Percentiles rank a stretch among this genome's conserved stretches.
Evolutionary conservation across 1,284 basidiomycete genomes (phyloP).

Genomic region (Cystobasidium slooffiae): DNA sequence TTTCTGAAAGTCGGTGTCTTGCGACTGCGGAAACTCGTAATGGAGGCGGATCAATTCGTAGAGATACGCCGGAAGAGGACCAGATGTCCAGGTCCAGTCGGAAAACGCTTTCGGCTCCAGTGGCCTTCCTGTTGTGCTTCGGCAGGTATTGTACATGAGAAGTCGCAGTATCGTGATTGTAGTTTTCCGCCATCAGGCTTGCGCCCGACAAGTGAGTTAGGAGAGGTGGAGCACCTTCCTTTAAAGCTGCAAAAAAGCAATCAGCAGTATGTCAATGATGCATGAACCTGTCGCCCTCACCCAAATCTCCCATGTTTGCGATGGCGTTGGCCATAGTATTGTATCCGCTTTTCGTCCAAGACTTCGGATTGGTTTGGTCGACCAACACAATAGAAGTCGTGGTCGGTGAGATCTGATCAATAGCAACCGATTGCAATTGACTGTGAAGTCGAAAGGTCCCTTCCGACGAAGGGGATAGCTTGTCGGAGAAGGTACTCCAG

Average conservation of each 20-base stretch:
- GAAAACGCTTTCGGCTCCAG: constrained; percentile 84
- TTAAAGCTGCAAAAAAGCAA: constrained; percentile 65
- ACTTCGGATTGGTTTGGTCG: constrained; percentile 95
- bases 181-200: constrained; percentile 71
- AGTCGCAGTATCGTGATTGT: constrained; percentile 80
- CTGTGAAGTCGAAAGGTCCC: constrained; percentile 79
- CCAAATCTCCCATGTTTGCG: constrained; percentile 58
- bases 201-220: constrained; percentile 81
- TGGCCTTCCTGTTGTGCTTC: constrained; percentile 45
- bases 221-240: constrained; percentile 89
- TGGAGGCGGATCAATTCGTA: constrained; percentile 93
- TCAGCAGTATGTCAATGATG: constrained; percentile 66
- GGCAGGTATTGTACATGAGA: constrained; percentile 36
- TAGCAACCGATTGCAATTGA: constrained; percentile 94
- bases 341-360: constrained; percentile 93
- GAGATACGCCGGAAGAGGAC: constrained; percentile 76
- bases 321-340: constrained; percentile 74
- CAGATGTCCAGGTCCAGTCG: constrained; percentile 93
- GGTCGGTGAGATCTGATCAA: constrained; percentile 91
- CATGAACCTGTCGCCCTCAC: constrained; percentile 67
- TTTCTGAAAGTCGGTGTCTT: constrained; percentile 80
- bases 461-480: not conserved
- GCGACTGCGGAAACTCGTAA: constrained; percentile 79
- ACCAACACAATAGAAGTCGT: constrained; percentile 92
- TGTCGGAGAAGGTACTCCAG: constrained; percentile 74